phyloP scores from a whole-genome alignment of 1,139 yeast species.

The Debaryomyces coudertii region DNA sequence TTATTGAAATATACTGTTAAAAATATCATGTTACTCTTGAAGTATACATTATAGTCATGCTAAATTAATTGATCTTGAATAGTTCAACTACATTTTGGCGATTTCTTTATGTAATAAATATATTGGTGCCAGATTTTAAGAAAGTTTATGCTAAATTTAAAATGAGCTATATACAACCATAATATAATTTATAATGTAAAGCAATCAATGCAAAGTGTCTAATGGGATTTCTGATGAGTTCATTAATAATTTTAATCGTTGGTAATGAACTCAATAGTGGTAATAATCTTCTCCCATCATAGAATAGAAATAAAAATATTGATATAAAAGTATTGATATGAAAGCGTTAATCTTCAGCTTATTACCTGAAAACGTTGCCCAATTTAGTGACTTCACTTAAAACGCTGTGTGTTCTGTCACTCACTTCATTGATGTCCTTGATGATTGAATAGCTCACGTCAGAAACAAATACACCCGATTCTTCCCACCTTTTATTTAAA shows the following conservation, averaged over 20 bases:
- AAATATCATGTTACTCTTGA: too few relatives aligned
- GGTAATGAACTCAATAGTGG: neutral
- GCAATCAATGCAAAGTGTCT: conserved; percentile 3
- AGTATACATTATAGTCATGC: too few relatives aligned
- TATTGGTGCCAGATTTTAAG: neutral
- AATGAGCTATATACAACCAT: neutral
- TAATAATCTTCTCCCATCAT: neutral
- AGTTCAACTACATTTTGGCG: neutral
- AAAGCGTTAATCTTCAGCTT: conserved; percentile 1
- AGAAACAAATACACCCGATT: conserved; percentile 44
- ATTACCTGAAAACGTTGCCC: conserved; percentile 27
- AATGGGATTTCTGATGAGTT: neutral
- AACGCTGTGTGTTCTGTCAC: conserved; percentile 38
- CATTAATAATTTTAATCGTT: neutral
- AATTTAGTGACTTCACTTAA: conserved; percentile 45
- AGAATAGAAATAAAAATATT: neutral
- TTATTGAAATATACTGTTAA: too few relatives aligned
- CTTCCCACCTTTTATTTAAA: conserved; percentile 55
- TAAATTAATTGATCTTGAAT: too few relatives aligned
- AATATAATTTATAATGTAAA: neutral
- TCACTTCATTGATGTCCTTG: conserved; percentile 28
- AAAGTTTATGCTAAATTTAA: neutral
- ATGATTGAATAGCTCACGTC: conserved; percentile 34
- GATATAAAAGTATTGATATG: conserved; percentile 5
- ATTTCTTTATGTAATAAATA: neutral